These are phyloP conservation scores for Tolypocladium tundrense DNA, from an alignment of 2,329 filamentous ascomycete genomes.

Conservation along the genomic window DNA sequence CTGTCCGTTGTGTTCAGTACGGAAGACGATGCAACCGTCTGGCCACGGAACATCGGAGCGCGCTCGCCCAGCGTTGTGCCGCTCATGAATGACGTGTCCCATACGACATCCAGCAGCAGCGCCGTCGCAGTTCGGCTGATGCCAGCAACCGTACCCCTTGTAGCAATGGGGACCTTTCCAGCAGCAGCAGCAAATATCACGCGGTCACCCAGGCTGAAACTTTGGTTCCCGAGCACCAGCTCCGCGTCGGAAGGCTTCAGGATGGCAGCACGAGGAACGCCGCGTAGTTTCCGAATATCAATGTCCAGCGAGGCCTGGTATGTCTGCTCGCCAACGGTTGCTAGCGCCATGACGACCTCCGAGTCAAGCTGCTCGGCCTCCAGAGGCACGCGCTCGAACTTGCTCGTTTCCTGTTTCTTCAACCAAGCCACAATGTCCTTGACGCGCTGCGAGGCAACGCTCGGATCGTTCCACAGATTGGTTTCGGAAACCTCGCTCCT, in stretches of 20 bases:
- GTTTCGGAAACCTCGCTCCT: slow-evolving; percentile 75
- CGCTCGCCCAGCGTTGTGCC: slow-evolving; percentile 85
- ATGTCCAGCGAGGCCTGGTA: slow-evolving; percentile 39
- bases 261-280: slow-evolving; percentile 76
- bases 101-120: slow-evolving; percentile 80
- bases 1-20: slow-evolving; percentile 79
- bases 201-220: slow-evolving; percentile 76
- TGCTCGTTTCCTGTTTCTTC: slow-evolving; percentile 82
- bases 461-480: slow-evolving; percentile 70
- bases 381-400: slow-evolving; percentile 88
- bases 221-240: slow-evolving; percentile 77
- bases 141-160: slow-evolving; percentile 86
- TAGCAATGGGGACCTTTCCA: slow-evolving; percentile 88
- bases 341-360: slow-evolving; percentile 72
- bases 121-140: slow-evolving; percentile 80
- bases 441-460: slow-evolving; percentile 65
- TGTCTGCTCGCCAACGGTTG: slow-evolving; percentile 60
- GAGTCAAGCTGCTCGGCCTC: slow-evolving; percentile 96
- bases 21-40: slow-evolving; percentile 78
- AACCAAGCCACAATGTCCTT: slow-evolving; percentile 94
- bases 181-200: slow-evolving; percentile 88
- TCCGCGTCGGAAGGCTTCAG: slow-evolving; percentile 95
- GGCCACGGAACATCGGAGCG: slow-evolving; percentile 86
- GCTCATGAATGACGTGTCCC: slow-evolving; percentile 94
- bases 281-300: slow-evolving; percentile 60